Base-by-base conservation (phyloP, 352 stramenopile genomes). In the Phytophthora tubulina region DNA sequence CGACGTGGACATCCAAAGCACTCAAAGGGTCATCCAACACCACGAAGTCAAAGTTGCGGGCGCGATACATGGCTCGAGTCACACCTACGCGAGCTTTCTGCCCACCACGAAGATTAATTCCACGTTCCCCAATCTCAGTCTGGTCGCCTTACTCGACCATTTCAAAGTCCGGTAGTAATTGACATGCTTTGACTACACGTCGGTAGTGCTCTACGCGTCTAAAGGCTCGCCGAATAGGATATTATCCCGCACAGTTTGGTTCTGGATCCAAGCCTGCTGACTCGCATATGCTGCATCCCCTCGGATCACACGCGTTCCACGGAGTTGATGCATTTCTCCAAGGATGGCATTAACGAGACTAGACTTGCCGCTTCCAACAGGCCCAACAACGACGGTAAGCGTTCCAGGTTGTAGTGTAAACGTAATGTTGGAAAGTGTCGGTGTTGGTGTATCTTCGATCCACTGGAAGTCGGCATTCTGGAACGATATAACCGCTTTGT, bases 101-200 rank as follows among this genome's bases (percentile, higher is more conserved):
- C 2, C 91, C 91, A 8, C 91, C 91, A 52, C 81, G 93, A 6
- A 97, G 59, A 63, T 96, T 97, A 59, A 97, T 91, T 4, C 92
- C 92, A 4, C 86, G 73, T 44, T 84, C 95, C 8, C 97, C 97
- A 53, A 99, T 99, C 71, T 99, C 95, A 0, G 96, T 99, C 51
- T 76, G 46, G 70, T 99, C 96, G 2, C 96, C 96, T 13, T 95
- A 70, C 35, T 85, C 84, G 30, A 99, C 72, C 30, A 79, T 72
- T 0, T 78, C 45, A 8, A 93, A 70, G 72, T 99, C 96, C 30
- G 90, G 85, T 0, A 78, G 50, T 6, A 99, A 74, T 42, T 91
- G 85, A 63, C 94, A 99, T 0, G 85, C 83, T 8, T 73, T 50
- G 9, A 98, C 50, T 9, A 94, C 86, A 35, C 73, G 67, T 33